phyloP scores from a whole-genome alignment of 106 monocot species.

The Dactylorhiza incarnata region DNA sequence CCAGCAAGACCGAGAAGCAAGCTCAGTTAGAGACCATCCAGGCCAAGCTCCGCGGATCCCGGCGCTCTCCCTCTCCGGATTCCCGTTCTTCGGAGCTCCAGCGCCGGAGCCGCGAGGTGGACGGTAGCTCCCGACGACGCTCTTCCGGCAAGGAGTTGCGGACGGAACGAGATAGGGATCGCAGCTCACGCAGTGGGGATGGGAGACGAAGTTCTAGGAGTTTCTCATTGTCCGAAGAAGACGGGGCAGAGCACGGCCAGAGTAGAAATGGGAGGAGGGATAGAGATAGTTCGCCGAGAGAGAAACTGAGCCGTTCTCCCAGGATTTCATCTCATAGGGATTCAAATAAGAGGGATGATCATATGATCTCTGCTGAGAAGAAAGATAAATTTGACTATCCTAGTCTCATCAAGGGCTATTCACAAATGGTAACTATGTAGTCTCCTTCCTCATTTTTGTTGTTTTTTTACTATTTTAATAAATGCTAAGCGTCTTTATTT shows the following conservation, averaged over 20 bases:
- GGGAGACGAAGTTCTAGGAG: conserved; percentile 6
- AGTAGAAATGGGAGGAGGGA: conserved; percentile 5
- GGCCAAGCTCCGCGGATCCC: conserved; percentile 24
- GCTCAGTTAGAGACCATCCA: conserved; percentile 32
- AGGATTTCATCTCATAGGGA: conserved; percentile 9
- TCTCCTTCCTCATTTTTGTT: no score
- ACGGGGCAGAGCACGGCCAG: conserved; percentile 4
- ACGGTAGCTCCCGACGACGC: not conserved
- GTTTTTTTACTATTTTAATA: not conserved
- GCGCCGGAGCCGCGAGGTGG: not conserved
- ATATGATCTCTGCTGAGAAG: conserved; percentile 9
- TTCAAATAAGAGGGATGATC: conserved; percentile 10
- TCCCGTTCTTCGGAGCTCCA: not conserved
- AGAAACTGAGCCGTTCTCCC: conserved; percentile 11
- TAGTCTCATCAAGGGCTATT: conserved; percentile 54
- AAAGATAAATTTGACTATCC: conserved; percentile 42
- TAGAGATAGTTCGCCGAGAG: not conserved
- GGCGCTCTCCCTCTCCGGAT: not conserved
- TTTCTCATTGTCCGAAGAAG: conserved; percentile 11
- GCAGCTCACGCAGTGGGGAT: not conserved
- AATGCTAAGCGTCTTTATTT: not conserved
- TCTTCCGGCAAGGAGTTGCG: conserved; percentile 7
- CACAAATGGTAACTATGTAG: conserved; percentile 41
- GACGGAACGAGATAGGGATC: conserved; percentile 7
- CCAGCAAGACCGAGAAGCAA: conserved; percentile 19